Evolutionary conservation across 2,329 filamentous ascomycete species (phyloP).

Genomic region (Aotearoamyces nothofagi): DNA sequence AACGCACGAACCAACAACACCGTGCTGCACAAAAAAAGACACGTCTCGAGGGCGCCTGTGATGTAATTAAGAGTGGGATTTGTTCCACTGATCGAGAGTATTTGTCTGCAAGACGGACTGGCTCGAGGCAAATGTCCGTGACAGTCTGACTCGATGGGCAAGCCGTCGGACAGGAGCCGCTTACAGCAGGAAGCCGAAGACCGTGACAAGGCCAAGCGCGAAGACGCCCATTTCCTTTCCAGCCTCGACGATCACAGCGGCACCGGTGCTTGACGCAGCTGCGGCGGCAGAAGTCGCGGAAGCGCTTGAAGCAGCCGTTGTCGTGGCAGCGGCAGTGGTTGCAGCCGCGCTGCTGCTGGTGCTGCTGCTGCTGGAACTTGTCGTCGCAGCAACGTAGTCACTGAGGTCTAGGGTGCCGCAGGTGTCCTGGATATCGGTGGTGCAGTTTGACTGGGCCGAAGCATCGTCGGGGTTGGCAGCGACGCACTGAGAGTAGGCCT

Average conservation of each 20-base stretch:
- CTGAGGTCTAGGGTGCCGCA: conserved; percentile 34
- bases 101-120: too few relatives aligned
- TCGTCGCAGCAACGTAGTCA: too few relatives aligned
- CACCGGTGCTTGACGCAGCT: conserved; percentile 18
- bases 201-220: conserved; percentile 26
- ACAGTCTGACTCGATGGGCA: too few relatives aligned
- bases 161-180: too few relatives aligned
- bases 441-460: conserved; percentile 31
- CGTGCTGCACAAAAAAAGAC: too few relatives aligned
- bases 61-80: too few relatives aligned
- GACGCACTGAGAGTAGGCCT: conserved; percentile 33
- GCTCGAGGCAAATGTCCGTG: too few relatives aligned
- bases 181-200: too few relatives aligned
- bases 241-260: conserved; percentile 27
- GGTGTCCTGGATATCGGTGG: conserved; percentile 17
- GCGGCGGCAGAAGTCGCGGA: conserved; percentile 10
- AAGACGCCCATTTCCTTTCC: conserved; percentile 18
- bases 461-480: conserved; percentile 27
- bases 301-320: conserved; percentile 23
- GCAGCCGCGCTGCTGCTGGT: conserved; percentile 6
- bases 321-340: conserved; percentile 12
- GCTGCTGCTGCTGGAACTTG: conserved; percentile 11
- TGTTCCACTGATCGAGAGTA: too few relatives aligned
- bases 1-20: too few relatives aligned
- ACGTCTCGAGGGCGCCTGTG: too few relatives aligned